These are phyloP conservation scores for Blastocystis hominis DNA, from an alignment of 352 stramenopile genomes.

Conservation along the genomic window DNA sequence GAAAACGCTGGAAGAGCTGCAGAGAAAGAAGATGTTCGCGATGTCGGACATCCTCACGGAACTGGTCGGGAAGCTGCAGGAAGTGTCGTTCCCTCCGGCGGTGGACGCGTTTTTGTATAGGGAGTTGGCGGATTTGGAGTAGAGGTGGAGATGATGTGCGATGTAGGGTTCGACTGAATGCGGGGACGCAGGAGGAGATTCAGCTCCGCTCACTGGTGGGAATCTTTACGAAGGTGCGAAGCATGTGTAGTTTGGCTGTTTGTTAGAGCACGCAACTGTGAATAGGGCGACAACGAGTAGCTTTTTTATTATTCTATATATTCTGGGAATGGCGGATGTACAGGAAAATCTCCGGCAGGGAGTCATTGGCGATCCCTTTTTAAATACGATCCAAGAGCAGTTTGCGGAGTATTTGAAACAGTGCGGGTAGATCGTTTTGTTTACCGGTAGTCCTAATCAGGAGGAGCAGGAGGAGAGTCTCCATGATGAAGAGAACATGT, in stretches of 20 bases:
- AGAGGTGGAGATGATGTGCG: neutral
- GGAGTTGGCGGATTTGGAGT: slow-evolving; percentile 61
- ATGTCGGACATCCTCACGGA: slow-evolving; percentile 57
- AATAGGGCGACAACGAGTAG: too few species aligned
- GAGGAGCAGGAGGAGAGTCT: neutral
- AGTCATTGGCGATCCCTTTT: slow-evolving; percentile 5
- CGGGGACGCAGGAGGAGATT: slow-evolving; percentile 29
- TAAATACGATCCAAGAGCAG: slow-evolving; percentile 37
- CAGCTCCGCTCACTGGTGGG: slow-evolving; percentile 51
- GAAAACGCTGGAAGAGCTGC: slow-evolving; percentile 38
- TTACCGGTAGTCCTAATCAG: slow-evolving; percentile 41
- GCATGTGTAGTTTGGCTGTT: slow-evolving; percentile 39
- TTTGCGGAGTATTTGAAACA: slow-evolving; percentile 54
- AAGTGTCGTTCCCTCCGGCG: slow-evolving; percentile 57
- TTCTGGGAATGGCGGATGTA: neutral
- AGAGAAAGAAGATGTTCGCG: slow-evolving; percentile 24
- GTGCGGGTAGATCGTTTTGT: neutral
- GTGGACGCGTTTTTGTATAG: slow-evolving; percentile 59
- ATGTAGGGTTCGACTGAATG: slow-evolving; percentile 49
- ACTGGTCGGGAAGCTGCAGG: slow-evolving; percentile 54
- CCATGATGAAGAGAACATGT: neutral
- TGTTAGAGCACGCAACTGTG: neutral
- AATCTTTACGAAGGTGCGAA: slow-evolving; percentile 58
- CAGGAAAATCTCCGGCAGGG: neutral
- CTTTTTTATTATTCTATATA: neutral